These are phyloP conservation scores for Pseudogymnoascus sp. DNA, from an alignment of 2,329 filamentous ascomycete genomes.

Conservation along the genomic window DNA sequence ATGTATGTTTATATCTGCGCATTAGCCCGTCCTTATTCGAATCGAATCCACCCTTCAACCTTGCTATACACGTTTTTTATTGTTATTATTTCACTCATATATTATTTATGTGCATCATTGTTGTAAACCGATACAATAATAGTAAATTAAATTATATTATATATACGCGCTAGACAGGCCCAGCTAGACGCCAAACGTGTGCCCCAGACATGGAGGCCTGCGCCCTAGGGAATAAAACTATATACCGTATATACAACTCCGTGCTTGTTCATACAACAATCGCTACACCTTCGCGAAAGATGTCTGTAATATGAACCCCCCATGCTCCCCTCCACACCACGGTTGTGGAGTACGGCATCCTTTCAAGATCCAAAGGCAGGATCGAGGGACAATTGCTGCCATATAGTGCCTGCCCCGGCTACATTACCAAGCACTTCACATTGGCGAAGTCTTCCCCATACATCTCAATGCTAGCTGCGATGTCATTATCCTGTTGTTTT, in stretches of 20 bases:
- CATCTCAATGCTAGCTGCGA: conserved; percentile 64
- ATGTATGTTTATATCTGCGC: not conserved
- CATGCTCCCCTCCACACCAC: not conserved
- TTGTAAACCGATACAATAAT: not conserved
- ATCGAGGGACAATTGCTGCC: not conserved
- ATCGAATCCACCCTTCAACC: not conserved
- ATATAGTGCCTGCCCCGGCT: not conserved
- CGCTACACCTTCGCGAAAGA: not conserved
- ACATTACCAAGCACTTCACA: conserved; percentile 55
- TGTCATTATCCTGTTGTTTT: conserved; percentile 65
- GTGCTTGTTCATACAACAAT: not conserved
- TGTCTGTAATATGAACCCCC: not conserved
- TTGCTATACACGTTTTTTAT: not conserved
- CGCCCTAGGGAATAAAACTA: not conserved
- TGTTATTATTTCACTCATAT: not conserved
- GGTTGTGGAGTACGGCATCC: not conserved
- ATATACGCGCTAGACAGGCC: not conserved
- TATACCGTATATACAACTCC: conserved; percentile 2
- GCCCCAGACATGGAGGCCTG: not conserved
- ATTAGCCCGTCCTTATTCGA: not conserved
- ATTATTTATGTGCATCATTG: not conserved
- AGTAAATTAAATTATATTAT: not conserved
- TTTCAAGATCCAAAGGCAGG: not conserved
- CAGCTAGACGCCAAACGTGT: not conserved
- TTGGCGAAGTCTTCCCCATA: conserved; percentile 60